phyloP scores from a whole-genome alignment of 495 filamentous ascomycete species.

The Venustampulla echinocandica region DNA sequence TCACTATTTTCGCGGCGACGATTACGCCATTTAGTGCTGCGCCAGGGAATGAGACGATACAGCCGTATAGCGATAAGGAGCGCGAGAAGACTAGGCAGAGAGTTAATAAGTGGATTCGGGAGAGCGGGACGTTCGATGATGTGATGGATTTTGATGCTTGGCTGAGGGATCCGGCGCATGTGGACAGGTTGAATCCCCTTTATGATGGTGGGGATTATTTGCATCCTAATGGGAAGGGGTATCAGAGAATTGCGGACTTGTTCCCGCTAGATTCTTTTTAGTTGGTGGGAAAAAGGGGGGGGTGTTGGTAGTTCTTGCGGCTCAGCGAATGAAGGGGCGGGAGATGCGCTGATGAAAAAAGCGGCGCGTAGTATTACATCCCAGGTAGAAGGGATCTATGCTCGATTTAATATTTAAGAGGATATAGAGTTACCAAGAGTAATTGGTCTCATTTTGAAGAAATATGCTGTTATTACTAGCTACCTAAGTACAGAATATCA shows the following conservation, averaged over 20 bases:
- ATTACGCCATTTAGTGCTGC: conserved; percentile 53
- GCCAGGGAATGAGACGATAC: conserved; percentile 26
- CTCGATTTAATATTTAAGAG: no score
- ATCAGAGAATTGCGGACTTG: conserved; percentile 49
- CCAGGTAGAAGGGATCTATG: no score
- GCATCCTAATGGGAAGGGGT: conserved; percentile 57
- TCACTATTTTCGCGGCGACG: conserved; percentile 54
- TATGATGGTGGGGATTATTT: conserved; percentile 62
- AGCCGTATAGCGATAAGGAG: conserved; percentile 45
- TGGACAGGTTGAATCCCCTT: conserved; percentile 34
- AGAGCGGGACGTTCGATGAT: conserved; percentile 49
- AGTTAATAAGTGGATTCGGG: conserved; percentile 57
- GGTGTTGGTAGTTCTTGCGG: no score
- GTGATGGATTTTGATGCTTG: conserved; percentile 54
- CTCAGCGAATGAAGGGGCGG: no score
- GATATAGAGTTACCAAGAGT: no score
- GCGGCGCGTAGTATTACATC: no score
- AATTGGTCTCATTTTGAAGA: no score
- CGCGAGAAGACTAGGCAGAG: conserved; percentile 48
- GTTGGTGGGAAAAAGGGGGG: not conserved
- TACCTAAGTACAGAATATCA: no score
- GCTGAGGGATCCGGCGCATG: conserved; percentile 39
- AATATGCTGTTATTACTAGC: no score
- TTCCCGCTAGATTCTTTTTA: conserved; percentile 49
- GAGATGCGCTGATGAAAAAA: no score